Evolutionary conservation across 2,329 filamentous ascomycete genomes (phyloP).

Genomic region (Hypoxylon sp.): DNA sequence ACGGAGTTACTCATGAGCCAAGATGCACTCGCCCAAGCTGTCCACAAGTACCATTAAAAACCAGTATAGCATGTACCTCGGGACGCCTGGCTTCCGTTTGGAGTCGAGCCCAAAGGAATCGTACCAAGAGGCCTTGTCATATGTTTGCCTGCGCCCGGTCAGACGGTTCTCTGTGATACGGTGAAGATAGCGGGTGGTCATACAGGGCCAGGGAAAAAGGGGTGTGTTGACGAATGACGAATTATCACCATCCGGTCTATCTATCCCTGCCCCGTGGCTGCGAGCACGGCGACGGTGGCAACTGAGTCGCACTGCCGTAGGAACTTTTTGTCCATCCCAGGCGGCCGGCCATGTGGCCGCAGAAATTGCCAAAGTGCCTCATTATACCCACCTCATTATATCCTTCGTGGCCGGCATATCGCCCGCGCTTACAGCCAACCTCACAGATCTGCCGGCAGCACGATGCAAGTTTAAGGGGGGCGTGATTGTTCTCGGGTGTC

Average conservation of each 20-base stretch:
- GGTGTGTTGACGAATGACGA: not conserved
- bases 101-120: not conserved
- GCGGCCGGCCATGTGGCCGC: not conserved
- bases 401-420: constrained; percentile 8
- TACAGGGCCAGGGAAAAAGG: not conserved
- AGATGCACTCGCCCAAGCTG: not conserved
- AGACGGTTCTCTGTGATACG: not conserved
- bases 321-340: not conserved
- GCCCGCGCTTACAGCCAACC: constrained; percentile 4
- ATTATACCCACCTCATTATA: too few species aligned
- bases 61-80: not conserved
- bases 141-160: not conserved
- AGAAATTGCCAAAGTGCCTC: not conserved
- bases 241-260: not conserved
- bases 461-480: not conserved
- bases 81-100: not conserved
- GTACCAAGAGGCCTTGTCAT: not conserved
- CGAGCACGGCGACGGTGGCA: not conserved
- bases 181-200: not conserved
- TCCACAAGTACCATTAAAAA: not conserved
- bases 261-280: not conserved
- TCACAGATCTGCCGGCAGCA: constrained; percentile 17
- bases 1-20: not conserved
- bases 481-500: constrained; percentile 3
- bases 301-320: not conserved